These are phyloP conservation scores for Skeletonema menzelii DNA, from an alignment of 108 stramenopile species.

Conservation along the genomic window DNA sequence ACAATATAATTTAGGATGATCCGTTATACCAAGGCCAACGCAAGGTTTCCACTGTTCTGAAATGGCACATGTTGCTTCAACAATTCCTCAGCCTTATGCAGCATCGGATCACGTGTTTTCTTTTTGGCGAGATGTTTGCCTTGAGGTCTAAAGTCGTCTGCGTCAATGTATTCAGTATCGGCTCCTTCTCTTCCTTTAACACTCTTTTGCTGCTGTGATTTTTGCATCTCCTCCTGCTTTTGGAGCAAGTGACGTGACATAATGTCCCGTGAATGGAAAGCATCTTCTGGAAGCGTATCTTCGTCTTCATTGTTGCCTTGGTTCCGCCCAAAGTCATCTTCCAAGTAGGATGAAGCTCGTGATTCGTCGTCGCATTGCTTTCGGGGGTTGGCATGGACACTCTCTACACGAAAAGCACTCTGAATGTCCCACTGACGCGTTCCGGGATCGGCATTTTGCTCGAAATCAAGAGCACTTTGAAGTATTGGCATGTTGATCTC, in stretches of 20 bases:
- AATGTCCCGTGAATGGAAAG: slow-evolving; percentile 31
- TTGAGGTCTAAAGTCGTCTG: slow-evolving; percentile 8
- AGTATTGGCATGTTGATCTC: slow-evolving; percentile 38
- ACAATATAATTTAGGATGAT: no score
- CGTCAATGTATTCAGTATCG: slow-evolving; percentile 23
- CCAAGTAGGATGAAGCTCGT: neutral
- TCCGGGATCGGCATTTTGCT: slow-evolving; percentile 30
- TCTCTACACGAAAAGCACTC: slow-evolving; percentile 16
- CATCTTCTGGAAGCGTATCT: slow-evolving; percentile 32
- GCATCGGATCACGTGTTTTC: no score
- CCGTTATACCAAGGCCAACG: no score
- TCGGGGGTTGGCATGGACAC: neutral
- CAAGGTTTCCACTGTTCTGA: no score
- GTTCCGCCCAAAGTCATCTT: neutral
- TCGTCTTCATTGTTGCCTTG: neutral
- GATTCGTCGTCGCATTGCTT: neutral
- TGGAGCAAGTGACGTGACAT: slow-evolving; percentile 22
- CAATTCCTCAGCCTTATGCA: no score
- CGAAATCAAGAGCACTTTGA: slow-evolving; percentile 1
- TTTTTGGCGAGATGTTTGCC: no score
- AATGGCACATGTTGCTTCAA: no score
- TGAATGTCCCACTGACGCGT: slow-evolving; percentile 36
- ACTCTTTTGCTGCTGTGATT: neutral
- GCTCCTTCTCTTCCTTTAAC: slow-evolving; percentile 3
- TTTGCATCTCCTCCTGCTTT: slow-evolving; percentile 28